A percentile compares a stretch with the other conserved stretches of the same genome.
Evolutionary conservation across 1,284 basidiomycete genomes (phyloP).

Genomic region (Apiotrichum laibachii): DNA sequence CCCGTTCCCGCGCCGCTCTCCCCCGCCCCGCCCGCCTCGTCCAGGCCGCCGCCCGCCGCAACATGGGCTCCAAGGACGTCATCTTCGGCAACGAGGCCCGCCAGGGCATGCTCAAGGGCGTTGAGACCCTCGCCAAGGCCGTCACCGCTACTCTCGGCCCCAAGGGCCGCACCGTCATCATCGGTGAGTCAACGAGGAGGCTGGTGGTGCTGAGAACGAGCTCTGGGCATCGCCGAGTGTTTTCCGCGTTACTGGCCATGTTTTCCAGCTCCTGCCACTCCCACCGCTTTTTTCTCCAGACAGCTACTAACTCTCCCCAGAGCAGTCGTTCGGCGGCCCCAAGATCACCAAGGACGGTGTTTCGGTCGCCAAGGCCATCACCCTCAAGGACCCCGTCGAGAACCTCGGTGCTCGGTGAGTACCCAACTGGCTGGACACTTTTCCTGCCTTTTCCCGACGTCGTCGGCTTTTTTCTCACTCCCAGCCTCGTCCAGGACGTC

Average conservation of each 20-base stretch:
- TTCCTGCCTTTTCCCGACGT: background rate
- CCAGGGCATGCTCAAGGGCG: constrained; percentile 89
- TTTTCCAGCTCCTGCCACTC: too few relatives aligned
- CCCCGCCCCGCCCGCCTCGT: constrained; percentile 55
- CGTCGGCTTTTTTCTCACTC: background rate
- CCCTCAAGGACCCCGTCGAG: constrained; percentile 97
- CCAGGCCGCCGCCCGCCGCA: constrained; percentile 53
- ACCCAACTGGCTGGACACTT: background rate
- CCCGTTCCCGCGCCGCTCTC: constrained; percentile 44
- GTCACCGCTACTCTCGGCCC: constrained; percentile 94
- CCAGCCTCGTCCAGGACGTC: constrained; percentile 90
- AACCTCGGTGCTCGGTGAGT: constrained; percentile 93
- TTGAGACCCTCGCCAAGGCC: constrained; percentile 92
- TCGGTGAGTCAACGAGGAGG: constrained; percentile 58
- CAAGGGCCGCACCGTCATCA: constrained; percentile 98
- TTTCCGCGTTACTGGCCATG: too few relatives aligned
- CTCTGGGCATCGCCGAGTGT: too few relatives aligned
- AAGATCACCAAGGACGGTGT: constrained; percentile 99
- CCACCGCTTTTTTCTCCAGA: too few relatives aligned
- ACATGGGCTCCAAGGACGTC: constrained; percentile 85
- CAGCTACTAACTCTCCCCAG: constrained; percentile 18
- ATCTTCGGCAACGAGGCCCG: constrained; percentile 95
- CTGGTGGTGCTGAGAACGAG: background rate
- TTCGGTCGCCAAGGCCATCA: constrained; percentile 92
- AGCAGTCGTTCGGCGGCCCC: constrained; percentile 90